phyloP scores from a whole-genome alignment of 1,139 yeast genomes.

The Protomyces pachydermus region DNA sequence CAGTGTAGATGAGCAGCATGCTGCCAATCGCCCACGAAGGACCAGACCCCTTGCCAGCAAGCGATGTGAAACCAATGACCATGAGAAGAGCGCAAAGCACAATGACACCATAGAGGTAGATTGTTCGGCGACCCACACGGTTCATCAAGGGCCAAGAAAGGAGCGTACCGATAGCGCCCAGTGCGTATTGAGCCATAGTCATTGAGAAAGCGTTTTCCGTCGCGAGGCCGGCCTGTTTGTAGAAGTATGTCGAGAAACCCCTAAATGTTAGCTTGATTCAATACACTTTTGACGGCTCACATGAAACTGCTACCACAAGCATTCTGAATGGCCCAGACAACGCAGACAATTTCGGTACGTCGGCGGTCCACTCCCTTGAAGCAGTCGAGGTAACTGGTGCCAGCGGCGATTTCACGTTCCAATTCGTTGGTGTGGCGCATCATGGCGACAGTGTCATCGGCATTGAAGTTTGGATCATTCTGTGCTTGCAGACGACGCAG shows the following conservation, averaged over 20 bases:
- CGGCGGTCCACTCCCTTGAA: conserved; percentile 50
- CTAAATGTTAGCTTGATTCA: conserved; percentile 39
- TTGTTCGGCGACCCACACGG: conserved; percentile 31
- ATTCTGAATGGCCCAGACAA: conserved; percentile 50
- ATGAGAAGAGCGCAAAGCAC: conserved; percentile 36
- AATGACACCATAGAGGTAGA: conserved; percentile 34
- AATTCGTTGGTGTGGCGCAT: conserved; percentile 47
- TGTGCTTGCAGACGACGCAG: conserved; percentile 7
- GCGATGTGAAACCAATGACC: conserved; percentile 45
- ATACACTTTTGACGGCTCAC: background rate
- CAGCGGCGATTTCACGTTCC: conserved; percentile 42
- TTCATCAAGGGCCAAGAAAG: conserved; percentile 30
- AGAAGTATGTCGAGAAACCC: conserved; percentile 53
- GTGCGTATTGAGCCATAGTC: conserved; percentile 17
- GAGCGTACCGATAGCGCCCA: conserved; percentile 30
- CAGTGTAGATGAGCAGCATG: conserved; percentile 47
- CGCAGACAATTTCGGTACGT: conserved; percentile 53
- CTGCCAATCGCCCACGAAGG: conserved; percentile 41
- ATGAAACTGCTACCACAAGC: conserved; percentile 46
- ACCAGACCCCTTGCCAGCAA: conserved; percentile 28
- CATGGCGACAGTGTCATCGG: conserved; percentile 43
- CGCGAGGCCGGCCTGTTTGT: conserved; percentile 49
- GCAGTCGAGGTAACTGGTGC: conserved; percentile 47
- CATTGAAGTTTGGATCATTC: conserved; percentile 30
- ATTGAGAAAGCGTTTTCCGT: conserved; percentile 38